These are phyloP conservation scores for Setaria viridis DNA, from an alignment of 202 grass and related monocot genomes.

Conservation along the genomic window DNA sequence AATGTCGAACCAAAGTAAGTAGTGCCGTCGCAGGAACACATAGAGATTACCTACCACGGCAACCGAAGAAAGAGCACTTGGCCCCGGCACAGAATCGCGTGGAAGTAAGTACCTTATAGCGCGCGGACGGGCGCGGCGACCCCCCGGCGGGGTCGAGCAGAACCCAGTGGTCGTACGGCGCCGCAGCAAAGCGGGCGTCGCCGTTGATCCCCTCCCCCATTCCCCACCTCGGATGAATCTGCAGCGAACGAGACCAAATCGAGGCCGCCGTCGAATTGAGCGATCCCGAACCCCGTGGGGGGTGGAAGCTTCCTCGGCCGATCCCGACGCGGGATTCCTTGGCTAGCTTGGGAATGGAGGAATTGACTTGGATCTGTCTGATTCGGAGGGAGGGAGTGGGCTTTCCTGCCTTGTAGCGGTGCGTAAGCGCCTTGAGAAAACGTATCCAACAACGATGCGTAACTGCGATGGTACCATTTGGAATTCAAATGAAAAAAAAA, in stretches of 20 bases:
- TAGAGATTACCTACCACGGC: background rate
- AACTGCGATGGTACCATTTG: background rate
- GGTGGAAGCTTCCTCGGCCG: background rate
- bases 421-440: background rate
- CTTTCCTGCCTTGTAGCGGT: background rate
- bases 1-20: background rate
- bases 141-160: slow-evolving; percentile 38
- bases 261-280: background rate
- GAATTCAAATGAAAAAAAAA: no score
- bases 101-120: slow-evolving; percentile 44
- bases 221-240: slow-evolving; percentile 14
- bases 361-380: background rate
- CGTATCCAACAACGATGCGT: background rate
- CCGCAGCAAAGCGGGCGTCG: slow-evolving; percentile 44
- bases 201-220: slow-evolving; percentile 48
- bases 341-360: background rate
- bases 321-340: background rate
- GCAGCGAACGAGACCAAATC: background rate
- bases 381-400: no score
- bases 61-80: no score
- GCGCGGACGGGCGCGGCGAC: slow-evolving; percentile 46
- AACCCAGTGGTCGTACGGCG: slow-evolving; percentile 57
- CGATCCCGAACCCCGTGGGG: no score
- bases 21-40: background rate
- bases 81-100: background rate